Base-by-base conservation (phyloP, 495 filamentous ascomycete species). In the Beverwykella pulmonaria region DNA sequence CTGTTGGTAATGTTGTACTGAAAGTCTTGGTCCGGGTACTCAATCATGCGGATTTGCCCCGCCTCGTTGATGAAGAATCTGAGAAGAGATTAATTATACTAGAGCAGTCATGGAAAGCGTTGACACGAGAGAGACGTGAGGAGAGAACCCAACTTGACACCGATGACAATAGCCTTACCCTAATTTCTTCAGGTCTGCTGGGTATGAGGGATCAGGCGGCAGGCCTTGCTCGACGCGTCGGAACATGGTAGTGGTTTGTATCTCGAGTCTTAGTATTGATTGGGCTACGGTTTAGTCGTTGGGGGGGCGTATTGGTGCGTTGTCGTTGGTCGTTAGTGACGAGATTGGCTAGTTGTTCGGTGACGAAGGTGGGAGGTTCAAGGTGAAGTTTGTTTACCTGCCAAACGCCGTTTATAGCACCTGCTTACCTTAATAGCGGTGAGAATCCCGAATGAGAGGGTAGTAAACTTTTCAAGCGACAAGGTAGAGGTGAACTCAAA, bases 1-100 rank as follows among this genome's bases (percentile, higher is more conserved):
- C 90, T 90, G 60, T 84, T 87, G 74, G 82, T 87, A 65, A 90
- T 75, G 74, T 84, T 89, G 82, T 80, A 95, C 63, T 88, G 81
- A 79, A 91, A 93, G 71, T 86, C 87, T 72, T 83, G 75, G 20
- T 87, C 80, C 1, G 88, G 86, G 61, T 90, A 77, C 9, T 82
- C 78, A 64, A 89, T 86, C 67, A 79, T 83, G 47, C 88, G 83
- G 67, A 96, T 86, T 71, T 91, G 86, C 69, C 92, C 89, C 9
- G 84, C 76, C 2, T 86, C 81, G 57, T 87, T 90, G 78, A 72
- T 64, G 47, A 68, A 57, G 44, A 53, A 70, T 29, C 61, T 53
- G 19, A 7, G 25, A 34, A 17, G 1, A 34, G 22, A 44, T 66
- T 32, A 68, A 55, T 58, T 8, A 32, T 52, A 25, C 22, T 14